These are phyloP conservation scores for Hymenoscyphus albidus DNA, from an alignment of 2,329 filamentous ascomycete species.

Conservation along the genomic window DNA sequence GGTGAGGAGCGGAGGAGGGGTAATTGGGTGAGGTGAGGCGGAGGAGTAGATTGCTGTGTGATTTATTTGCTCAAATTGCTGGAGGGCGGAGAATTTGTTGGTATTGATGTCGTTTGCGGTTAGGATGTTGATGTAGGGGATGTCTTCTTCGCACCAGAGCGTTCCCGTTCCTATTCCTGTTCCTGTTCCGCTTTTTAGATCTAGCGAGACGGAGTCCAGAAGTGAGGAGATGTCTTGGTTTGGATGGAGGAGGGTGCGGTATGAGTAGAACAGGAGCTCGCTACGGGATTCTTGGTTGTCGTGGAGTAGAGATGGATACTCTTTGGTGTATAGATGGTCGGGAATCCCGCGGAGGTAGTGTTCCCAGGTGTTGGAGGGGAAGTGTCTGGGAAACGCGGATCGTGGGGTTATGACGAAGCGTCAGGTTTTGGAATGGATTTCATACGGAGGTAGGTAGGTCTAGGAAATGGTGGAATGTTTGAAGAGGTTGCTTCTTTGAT, in stretches of 20 bases:
- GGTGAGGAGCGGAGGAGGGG: not conserved
- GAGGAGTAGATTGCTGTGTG: constrained; percentile 7
- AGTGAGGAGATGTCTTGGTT: not conserved
- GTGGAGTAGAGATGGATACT: not conserved
- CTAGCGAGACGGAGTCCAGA: not conserved
- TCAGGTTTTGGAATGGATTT: constrained; percentile 7
- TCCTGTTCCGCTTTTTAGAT: not conserved
- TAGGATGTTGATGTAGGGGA: constrained; percentile 2
- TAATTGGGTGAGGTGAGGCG: not conserved
- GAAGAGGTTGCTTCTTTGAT: not conserved
- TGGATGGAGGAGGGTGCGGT: not conserved
- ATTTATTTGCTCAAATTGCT: not conserved
- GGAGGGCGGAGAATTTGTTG: not conserved
- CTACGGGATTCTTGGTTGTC: constrained; percentile 5
- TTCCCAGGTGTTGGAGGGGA: constrained; percentile 5
- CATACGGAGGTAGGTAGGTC: not conserved
- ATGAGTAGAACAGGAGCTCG: constrained; percentile 5
- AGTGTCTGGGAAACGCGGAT: not conserved
- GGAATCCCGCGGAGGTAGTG: not conserved
- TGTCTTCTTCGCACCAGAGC: constrained; percentile 6
- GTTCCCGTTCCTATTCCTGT: not conserved
- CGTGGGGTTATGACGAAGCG: constrained; percentile 2
- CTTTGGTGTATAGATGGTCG: not conserved
- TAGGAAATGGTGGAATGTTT: not conserved
- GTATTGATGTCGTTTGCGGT: not conserved